These are phyloP conservation scores for Fusarium hainanense DNA, from an alignment of 2,329 filamentous ascomycete genomes.

Conservation along the genomic window DNA sequence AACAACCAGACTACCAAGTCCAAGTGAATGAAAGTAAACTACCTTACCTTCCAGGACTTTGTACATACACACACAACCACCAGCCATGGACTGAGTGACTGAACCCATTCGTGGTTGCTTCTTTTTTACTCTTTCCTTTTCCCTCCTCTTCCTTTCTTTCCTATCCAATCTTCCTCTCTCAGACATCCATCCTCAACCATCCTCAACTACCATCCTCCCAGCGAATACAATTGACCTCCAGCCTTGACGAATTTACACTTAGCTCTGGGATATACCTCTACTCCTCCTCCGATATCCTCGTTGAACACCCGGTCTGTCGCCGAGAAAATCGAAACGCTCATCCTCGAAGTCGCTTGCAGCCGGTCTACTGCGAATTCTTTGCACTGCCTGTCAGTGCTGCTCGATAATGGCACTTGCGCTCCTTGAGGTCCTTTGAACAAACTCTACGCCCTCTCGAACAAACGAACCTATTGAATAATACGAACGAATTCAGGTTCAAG, in stretches of 20 bases:
- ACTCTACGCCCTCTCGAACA: constrained; percentile 26
- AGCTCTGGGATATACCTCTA: neutral
- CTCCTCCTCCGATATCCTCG: constrained; percentile 12
- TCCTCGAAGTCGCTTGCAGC: constrained; percentile 22
- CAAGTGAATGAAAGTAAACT: constrained; percentile 34
- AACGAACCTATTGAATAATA: constrained; percentile 16
- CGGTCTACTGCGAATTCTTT: constrained; percentile 19
- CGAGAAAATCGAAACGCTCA: constrained; percentile 13
- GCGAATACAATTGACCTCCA: constrained; percentile 28
- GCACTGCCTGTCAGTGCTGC: constrained; percentile 21
- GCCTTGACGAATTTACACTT: constrained; percentile 7
- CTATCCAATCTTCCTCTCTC: constrained; percentile 20
- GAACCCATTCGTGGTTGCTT: constrained; percentile 38
- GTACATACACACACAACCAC: constrained; percentile 45
- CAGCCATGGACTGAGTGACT: constrained; percentile 47
- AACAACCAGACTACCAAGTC: constrained; percentile 38
- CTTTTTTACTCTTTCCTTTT: constrained; percentile 33
- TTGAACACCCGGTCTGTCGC: constrained; percentile 3
- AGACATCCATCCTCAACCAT: neutral
- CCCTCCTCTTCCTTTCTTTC: constrained; percentile 23
- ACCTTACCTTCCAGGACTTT: constrained; percentile 18
- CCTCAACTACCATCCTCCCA: constrained; percentile 10
- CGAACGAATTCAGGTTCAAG: constrained; percentile 7
- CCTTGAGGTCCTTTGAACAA: constrained; percentile 34
- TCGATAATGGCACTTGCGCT: constrained; percentile 44